A percentile compares a stretch with the other conserved stretches of the same genome.
These are phyloP conservation scores for Theobroma cacao DNA, from an alignment of 345 rosid genomes.

Conservation along the genomic window DNA sequence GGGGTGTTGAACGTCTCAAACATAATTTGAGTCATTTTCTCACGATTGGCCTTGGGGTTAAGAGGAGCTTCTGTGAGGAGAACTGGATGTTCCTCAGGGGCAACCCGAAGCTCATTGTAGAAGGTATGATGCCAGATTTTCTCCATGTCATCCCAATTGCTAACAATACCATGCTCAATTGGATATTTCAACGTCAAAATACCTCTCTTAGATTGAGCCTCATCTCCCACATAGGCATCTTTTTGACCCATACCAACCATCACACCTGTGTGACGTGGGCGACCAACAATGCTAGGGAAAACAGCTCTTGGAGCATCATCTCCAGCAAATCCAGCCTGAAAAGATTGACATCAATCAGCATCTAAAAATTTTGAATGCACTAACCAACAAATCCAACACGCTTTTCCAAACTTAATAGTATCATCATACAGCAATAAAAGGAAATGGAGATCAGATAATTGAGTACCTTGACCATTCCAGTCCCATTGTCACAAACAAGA, in stretches of 20 bases:
- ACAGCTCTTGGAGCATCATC: constrained; percentile 76
- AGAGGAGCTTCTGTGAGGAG: constrained; percentile 81
- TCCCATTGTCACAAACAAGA: constrained; percentile 59
- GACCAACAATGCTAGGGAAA: constrained; percentile 70
- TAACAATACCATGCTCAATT: constrained; percentile 92
- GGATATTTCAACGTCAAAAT: constrained; percentile 80
- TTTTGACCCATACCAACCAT: constrained; percentile 88
- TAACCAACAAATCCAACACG: background rate
- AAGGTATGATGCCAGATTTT: constrained; percentile 96
- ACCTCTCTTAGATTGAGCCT: constrained; percentile 77
- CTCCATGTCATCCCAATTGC: constrained; percentile 98
- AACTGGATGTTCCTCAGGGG: constrained; percentile 75
- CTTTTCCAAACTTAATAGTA: background rate
- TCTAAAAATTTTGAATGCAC: constrained; percentile 1
- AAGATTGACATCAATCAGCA: constrained; percentile 27
- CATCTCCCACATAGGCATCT: constrained; percentile 91
- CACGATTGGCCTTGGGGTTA: constrained; percentile 76
- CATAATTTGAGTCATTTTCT: constrained; percentile 96
- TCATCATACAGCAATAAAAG: background rate
- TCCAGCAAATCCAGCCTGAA: constrained; percentile 63
- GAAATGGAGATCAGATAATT: background rate
- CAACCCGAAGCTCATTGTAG: constrained; percentile 85
- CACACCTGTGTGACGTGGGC: constrained; percentile 94
- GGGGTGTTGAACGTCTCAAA: constrained; percentile 92
- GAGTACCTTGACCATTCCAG: constrained; percentile 44